Conservation (phyloP, 225 moss, liverwort and hornwort species). For the Bryum argenteum region DNA sequence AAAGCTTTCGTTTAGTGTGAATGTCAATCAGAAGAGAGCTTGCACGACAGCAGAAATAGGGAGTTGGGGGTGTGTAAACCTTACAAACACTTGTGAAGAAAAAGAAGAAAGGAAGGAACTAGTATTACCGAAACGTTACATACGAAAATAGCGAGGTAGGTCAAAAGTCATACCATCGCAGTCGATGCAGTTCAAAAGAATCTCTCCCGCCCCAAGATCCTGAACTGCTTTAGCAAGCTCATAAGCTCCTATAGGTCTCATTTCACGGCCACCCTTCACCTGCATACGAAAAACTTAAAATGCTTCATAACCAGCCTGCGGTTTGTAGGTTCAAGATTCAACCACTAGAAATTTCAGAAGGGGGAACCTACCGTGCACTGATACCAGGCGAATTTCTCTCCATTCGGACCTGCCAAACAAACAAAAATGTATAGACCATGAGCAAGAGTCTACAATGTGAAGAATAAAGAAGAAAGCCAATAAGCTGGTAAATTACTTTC, state of each 20-base stretch:
- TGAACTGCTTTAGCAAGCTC: conserved; percentile 92
- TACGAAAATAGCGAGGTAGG: conserved; percentile 9
- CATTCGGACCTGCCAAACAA: conserved; percentile 74
- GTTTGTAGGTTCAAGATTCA: conserved; percentile 2
- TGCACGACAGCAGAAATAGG: neutral
- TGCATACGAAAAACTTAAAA: conserved; percentile 30
- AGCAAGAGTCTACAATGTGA: conserved; percentile 15
- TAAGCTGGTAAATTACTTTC: conserved; percentile 9
- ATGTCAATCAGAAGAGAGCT: neutral
- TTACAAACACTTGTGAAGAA: no score
- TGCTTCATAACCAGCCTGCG: neutral
- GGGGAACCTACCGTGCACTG: conserved; percentile 81
- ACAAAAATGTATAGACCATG: conserved; percentile 1
- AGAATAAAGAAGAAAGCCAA: neutral
- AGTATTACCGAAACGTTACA: neutral
- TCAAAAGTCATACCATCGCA: conserved; percentile 71
- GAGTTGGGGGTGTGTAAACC: no score
- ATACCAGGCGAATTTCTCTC: conserved; percentile 94
- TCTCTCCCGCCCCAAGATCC: conserved; percentile 94
- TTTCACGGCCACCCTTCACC: conserved; percentile 94
- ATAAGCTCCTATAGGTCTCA: conserved; percentile 88
- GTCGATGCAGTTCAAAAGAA: conserved; percentile 93
- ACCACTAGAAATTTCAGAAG: conserved; percentile 13
- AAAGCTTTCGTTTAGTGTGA: conserved; percentile 1
- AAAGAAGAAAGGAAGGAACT: neutral